Base-by-base conservation (phyloP, 805 yeast species). In the Cyberlindnera lachancei region DNA sequence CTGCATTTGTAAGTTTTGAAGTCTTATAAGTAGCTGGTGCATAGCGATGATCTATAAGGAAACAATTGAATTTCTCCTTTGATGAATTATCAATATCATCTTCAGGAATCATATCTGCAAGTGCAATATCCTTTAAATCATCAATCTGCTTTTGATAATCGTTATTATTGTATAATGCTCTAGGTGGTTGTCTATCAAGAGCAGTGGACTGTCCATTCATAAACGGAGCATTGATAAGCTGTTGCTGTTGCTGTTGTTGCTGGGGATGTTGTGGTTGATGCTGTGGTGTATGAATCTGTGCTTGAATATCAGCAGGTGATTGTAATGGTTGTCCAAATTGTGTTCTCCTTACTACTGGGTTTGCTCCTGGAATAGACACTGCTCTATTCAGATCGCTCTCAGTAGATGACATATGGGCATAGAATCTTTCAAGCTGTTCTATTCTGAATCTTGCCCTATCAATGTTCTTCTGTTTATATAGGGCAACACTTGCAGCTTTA, bases 1-100 rank as follows among this genome's bases (percentile, higher is more conserved):
- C 46, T 2, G 47, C 32, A 16, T 37, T 37, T 6, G 31, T 36
- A 3, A 39, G 22, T 20, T 45, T 45, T 5, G 38, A 23, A 9
- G 48, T 45, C 21, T 37, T 39, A 25, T 43, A 45, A 14, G 37
- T 45, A 3, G 48, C 50, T 6, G 41, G 31, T 11, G 30, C 23
- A 5, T 36, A 23, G 27, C 41, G 33, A 9, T 21, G 30, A 8
- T 30, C 31, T 9, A 33, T 26, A 6, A 45, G 29, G 23, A 34
- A 22, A 12, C 34, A 27, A 21, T 45, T 40, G 25, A 42, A 24
- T 25, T 33, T 36, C 22, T 40, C 45, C 23, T 42, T 45, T 8
- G 44, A 35, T 3, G 39, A 25, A n/a, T 25, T 36, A 17, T 38
- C 46, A 24, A 44, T 25, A 17, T 25, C 26, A 5, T 29, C 36